phyloP scores from a whole-genome alignment of 2,329 filamentous ascomycete species.

The Helminthosporium solani region DNA sequence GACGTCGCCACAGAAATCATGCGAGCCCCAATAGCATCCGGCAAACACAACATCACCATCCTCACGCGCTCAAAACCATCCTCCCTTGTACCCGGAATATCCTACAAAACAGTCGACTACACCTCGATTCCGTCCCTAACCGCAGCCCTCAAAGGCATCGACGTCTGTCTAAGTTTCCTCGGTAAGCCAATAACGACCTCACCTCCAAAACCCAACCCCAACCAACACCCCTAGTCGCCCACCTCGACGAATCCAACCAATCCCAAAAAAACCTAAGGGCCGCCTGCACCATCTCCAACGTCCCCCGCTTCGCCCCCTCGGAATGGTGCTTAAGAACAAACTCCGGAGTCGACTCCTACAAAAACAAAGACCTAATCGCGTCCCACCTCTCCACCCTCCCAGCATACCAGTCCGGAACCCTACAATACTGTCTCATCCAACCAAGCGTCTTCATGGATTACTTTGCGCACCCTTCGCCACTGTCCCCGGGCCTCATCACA shows the following conservation, averaged over 20 bases:
- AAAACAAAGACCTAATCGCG: conserved; percentile 52
- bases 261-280: conserved; percentile 36
- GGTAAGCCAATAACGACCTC: conserved; percentile 21
- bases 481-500: conserved; percentile 47
- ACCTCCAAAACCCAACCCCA: not conserved
- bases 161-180: conserved; percentile 53
- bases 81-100: conserved; percentile 28
- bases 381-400: conserved; percentile 56
- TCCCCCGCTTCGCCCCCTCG: conserved; percentile 31
- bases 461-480: conserved; percentile 52
- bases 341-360: conserved; percentile 50
- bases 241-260: conserved; percentile 23
- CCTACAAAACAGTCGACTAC: conserved; percentile 51
- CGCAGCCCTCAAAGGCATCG: conserved; percentile 46
- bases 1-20: conserved; percentile 57
- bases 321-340: conserved; percentile 33
- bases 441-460: conserved; percentile 58
- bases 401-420: conserved; percentile 43
- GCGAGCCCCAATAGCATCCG: conserved; percentile 50
- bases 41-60: conserved; percentile 56
- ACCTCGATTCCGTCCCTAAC: conserved; percentile 45
- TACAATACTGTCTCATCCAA: conserved; percentile 60
- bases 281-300: conserved; percentile 31
- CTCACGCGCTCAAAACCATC: conserved; percentile 50
- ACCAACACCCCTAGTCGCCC: conserved; percentile 40